A percentile compares a stretch with the other conserved stretches of the same genome.
Evolutionary conservation across 2,329 filamentous ascomycete species (phyloP).

Genomic region (Byssochlamys sp.): DNA sequence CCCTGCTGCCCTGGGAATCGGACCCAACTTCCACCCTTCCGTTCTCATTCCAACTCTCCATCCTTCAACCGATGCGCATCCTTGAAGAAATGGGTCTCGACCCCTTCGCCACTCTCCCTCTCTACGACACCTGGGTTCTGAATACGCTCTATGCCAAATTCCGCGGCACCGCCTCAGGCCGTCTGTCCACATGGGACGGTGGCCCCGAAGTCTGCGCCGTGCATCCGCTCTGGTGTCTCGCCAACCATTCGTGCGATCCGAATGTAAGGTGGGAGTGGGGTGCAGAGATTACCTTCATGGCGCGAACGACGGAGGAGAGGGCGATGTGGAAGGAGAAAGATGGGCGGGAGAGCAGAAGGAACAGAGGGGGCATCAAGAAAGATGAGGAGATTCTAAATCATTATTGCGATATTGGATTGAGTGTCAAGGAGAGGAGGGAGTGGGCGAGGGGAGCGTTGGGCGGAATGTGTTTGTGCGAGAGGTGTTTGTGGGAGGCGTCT

Average conservation of each 20-base stretch:
- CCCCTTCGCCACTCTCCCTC: slow-evolving; percentile 41
- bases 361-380: slow-evolving; percentile 52
- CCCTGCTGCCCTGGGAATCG: neutral
- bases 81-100: slow-evolving; percentile 55
- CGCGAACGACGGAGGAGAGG: slow-evolving; percentile 22
- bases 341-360: slow-evolving; percentile 28
- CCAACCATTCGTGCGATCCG: slow-evolving; percentile 91
- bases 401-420: slow-evolving; percentile 77
- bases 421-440: slow-evolving; percentile 70
- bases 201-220: slow-evolving; percentile 86
- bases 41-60: slow-evolving; percentile 52
- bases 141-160: slow-evolving; percentile 92
- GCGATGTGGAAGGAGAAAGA: slow-evolving; percentile 29
- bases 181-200: slow-evolving; percentile 65
- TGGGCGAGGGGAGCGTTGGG: slow-evolving; percentile 84
- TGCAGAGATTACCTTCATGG: slow-evolving; percentile 32
- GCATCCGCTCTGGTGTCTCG: slow-evolving; percentile 90
- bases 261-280: slow-evolving; percentile 94
- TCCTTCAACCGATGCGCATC: slow-evolving; percentile 51
- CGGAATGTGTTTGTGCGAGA: slow-evolving; percentile 74
- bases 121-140: slow-evolving; percentile 52
- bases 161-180: slow-evolving; percentile 79
- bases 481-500: slow-evolving; percentile 64
- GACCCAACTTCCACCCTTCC: slow-evolving; percentile 41
- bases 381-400: slow-evolving; percentile 86